phyloP scores from a whole-genome alignment of 805 yeast genomes.

The Saccharomycopsis sp. region DNA sequence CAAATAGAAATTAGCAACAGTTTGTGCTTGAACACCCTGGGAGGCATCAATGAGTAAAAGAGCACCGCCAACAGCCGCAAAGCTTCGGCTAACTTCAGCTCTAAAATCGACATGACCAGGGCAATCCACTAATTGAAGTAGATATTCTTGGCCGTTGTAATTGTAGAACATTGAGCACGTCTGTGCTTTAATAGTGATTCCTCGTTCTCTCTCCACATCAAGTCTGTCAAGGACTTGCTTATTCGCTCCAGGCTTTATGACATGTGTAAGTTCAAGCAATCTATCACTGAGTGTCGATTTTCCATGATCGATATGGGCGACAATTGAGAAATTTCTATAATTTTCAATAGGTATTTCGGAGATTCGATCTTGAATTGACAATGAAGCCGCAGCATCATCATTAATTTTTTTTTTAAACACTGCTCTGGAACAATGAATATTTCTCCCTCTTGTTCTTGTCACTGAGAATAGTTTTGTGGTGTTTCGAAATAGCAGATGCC shows the following conservation, averaged over 20 bases:
- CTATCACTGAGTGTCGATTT: slow-evolving; percentile 88
- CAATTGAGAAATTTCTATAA: slow-evolving; percentile 87
- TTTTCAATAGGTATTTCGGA: slow-evolving; percentile 74
- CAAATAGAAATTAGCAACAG: slow-evolving; percentile 92
- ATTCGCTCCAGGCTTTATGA: slow-evolving; percentile 67
- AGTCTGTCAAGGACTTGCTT: slow-evolving; percentile 84
- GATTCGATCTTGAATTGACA: slow-evolving; percentile 46
- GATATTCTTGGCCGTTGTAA: slow-evolving; percentile 61
- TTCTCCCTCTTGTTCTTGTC: too few relatives aligned
- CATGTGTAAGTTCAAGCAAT: slow-evolving; percentile 80
- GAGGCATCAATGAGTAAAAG: slow-evolving; percentile 85
- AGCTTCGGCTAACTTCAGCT: slow-evolving; percentile 87
- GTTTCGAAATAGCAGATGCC: too few relatives aligned
- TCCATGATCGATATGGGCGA: slow-evolving; percentile 91
- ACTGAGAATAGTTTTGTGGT: too few relatives aligned
- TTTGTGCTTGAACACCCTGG: slow-evolving; percentile 96
- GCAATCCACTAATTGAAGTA: slow-evolving; percentile 88
- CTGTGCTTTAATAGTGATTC: slow-evolving; percentile 95
- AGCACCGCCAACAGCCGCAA: slow-evolving; percentile 96
- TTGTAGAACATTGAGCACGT: slow-evolving; percentile 89
- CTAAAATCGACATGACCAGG: slow-evolving; percentile 98
- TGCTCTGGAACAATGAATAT: too few relatives aligned
- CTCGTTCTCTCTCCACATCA: slow-evolving; percentile 94
- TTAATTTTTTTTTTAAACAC: too few relatives aligned
- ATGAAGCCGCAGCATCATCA: neutral